Evolutionary conservation across 2,329 filamentous ascomycete genomes (phyloP).

Genomic region (Hymenotorrendiella dingleyae): DNA sequence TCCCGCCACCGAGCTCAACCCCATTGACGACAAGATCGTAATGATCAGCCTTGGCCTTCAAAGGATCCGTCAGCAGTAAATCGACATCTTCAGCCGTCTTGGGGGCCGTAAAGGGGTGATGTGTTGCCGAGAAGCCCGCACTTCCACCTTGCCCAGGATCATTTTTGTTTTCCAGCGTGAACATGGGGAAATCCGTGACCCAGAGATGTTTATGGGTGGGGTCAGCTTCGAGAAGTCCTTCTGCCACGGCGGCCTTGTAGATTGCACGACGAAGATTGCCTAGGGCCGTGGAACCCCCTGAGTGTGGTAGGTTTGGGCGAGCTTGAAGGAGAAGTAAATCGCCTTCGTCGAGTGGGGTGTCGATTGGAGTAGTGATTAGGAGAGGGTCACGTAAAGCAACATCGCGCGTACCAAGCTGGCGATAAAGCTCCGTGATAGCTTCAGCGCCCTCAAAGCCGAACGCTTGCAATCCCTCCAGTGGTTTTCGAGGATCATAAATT

Average conservation of each 20-base stretch:
- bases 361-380: background rate
- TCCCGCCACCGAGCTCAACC: conserved; percentile 88
- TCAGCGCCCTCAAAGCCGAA: conserved; percentile 69
- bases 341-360: conserved; percentile 48
- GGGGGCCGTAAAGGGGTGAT: conserved; percentile 94
- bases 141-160: conserved; percentile 64
- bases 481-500: conserved; percentile 66
- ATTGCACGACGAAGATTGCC: conserved; percentile 29
- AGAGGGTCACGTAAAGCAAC: no score
- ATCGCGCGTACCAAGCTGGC: no score
- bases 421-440: conserved; percentile 32
- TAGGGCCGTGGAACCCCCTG: conserved; percentile 62
- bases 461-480: conserved; percentile 69
- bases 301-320: conserved; percentile 54
- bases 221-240: conserved; percentile 21
- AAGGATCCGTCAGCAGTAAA: conserved; percentile 64
- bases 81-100: conserved; percentile 66
- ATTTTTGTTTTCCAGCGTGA: conserved; percentile 61
- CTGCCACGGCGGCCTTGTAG: conserved; percentile 24
- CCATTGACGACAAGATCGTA: conserved; percentile 97
- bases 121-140: conserved; percentile 78
- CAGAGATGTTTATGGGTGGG: conserved; percentile 64
- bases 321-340: conserved; percentile 81
- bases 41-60: conserved; percentile 72
- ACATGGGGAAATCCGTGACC: conserved; percentile 89